Evolutionary conservation across 441 rosid genomes (phyloP).

Genomic region (Corymbia citriodora): DNA sequence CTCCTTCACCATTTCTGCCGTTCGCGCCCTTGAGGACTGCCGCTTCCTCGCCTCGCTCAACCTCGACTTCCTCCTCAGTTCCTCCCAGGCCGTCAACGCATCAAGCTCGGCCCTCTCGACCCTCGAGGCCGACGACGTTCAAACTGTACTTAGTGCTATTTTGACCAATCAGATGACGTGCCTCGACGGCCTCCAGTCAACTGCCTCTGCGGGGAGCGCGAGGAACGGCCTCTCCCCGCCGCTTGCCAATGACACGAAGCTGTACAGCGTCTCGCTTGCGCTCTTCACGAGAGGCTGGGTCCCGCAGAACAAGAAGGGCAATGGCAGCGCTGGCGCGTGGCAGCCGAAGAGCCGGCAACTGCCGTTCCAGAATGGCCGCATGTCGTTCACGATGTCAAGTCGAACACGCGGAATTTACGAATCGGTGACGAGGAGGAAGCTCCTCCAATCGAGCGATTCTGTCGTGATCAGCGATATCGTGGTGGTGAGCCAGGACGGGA

Average conservation of each 20-base stretch:
- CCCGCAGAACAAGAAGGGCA: constrained; percentile 28
- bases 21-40: constrained; percentile 82
- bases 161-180: constrained; percentile 63
- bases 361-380: constrained; percentile 34
- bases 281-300: constrained; percentile 66
- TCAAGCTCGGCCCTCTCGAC: constrained; percentile 25
- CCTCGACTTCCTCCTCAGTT: constrained; percentile 44
- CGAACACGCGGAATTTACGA: constrained; percentile 39
- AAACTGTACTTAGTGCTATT: constrained; percentile 46
- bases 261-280: constrained; percentile 70
- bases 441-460: constrained; percentile 17
- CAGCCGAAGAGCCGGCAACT: constrained; percentile 17
- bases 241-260: constrained; percentile 58
- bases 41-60: constrained; percentile 41
- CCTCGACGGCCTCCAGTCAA: constrained; percentile 38
- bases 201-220: constrained; percentile 44
- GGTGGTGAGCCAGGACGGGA: constrained; percentile 61
- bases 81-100: constrained; percentile 35
- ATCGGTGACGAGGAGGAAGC: constrained; percentile 41
- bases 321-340: not conserved
- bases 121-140: constrained; percentile 53
- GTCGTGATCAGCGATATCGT: constrained; percentile 50
- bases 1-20: not conserved
- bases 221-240: constrained; percentile 45
- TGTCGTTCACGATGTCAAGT: constrained; percentile 54